phyloP scores from a whole-genome alignment of 2,329 filamentous ascomycete species.

The Cladosporium sp. region DNA sequence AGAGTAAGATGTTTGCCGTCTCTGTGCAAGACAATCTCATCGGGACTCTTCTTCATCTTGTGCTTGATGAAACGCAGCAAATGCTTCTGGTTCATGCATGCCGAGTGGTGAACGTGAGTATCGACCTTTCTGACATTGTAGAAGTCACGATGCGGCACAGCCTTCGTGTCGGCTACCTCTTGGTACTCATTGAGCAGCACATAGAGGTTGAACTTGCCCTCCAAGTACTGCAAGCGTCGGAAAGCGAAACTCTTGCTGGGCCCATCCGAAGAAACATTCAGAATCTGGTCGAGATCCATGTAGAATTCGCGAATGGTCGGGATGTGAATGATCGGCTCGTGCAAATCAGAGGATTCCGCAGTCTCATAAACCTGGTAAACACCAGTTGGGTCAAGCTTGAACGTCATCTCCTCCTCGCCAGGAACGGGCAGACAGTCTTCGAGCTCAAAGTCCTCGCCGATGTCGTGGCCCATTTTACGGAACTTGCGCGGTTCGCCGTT shows the following conservation, averaged over 20 bases:
- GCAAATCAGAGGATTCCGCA: constrained; percentile 59
- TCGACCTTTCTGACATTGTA: constrained; percentile 99
- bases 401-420: constrained; percentile 68
- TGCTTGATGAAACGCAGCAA: constrained; percentile 97
- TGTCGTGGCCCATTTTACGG: constrained; percentile 83
- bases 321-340: constrained; percentile 74
- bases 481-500: constrained; percentile 48
- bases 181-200: constrained; percentile 93
- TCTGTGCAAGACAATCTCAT: constrained; percentile 88
- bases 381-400: constrained; percentile 75
- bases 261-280: constrained; percentile 89
- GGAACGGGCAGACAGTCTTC: constrained; percentile 76
- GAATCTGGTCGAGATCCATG: constrained; percentile 84
- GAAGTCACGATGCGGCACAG: constrained; percentile 95
- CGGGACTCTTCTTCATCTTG: constrained; percentile 98
- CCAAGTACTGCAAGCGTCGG: constrained; percentile 87
- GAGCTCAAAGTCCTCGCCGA: constrained; percentile 89
- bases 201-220: constrained; percentile 96
- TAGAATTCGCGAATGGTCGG: constrained; percentile 94
- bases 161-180: constrained; percentile 96
- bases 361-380: constrained; percentile 92
- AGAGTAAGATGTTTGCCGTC: constrained; percentile 91
- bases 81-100: constrained; percentile 99
- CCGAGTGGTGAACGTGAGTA: constrained; percentile 97
- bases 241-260: constrained; percentile 98